A percentile compares a stretch with the other conserved stretches of the same genome.
phyloP scores from a whole-genome alignment of 345 rosid species.

The Hibiscus tridactylites region DNA sequence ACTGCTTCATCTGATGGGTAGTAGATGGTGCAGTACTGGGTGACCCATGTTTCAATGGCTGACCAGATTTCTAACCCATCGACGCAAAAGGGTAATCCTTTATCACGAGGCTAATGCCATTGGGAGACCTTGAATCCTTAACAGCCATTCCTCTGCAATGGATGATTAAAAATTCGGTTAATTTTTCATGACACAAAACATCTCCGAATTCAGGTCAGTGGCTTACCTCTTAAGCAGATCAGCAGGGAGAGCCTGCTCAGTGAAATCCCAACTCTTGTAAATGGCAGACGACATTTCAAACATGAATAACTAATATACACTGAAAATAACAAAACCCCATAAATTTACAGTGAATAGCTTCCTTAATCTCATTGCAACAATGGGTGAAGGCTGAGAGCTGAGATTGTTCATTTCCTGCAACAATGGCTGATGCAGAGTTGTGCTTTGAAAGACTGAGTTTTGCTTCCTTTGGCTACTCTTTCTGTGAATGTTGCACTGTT shows the following conservation, averaged over 20 bases:
- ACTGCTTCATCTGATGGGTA: conserved; percentile 49
- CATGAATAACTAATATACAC: too few relatives aligned
- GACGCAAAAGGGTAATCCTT: conserved; percentile 85
- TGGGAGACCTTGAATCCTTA: conserved; percentile 34
- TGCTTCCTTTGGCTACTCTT: too few relatives aligned
- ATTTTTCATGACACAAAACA: too few relatives aligned
- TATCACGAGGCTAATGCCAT: conserved; percentile 58
- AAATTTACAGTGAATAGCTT: too few relatives aligned
- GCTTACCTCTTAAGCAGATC: conserved; percentile 6
- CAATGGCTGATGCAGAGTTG: too few relatives aligned
- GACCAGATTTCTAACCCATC: conserved; percentile 92
- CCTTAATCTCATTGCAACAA: too few relatives aligned
- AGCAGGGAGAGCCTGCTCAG: conserved; percentile 72
- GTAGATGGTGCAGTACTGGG: conserved; percentile 62
- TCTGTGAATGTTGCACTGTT: too few relatives aligned
- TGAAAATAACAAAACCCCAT: too few relatives aligned
- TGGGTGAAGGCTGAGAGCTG: too few relatives aligned
- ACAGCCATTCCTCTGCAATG: conserved; percentile 70
- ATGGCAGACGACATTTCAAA: conserved; percentile 54
- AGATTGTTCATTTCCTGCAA: too few relatives aligned
- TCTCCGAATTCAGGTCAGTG: too few relatives aligned
- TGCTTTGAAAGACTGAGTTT: too few relatives aligned
- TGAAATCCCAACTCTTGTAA: conserved; percentile 67
- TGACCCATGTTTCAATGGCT: conserved; percentile 75
- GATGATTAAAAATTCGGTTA: neutral